phyloP scores from a whole-genome alignment of 116 monocot species.

The Dioscorea cayenensis region DNA sequence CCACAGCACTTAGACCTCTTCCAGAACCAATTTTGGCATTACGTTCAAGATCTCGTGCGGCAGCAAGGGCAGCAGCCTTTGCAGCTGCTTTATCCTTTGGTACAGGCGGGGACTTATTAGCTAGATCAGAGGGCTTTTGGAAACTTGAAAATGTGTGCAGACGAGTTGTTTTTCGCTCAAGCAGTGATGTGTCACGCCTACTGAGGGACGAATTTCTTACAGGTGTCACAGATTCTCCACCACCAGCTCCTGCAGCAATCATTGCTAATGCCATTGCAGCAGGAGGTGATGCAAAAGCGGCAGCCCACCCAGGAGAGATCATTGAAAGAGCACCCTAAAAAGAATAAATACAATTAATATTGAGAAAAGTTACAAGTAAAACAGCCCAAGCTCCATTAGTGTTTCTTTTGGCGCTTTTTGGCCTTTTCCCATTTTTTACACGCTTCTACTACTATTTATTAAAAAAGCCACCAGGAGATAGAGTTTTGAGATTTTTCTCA shows the following conservation, averaged over 20 bases:
- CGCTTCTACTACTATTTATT: too few species aligned
- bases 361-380: too few species aligned
- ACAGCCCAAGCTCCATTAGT: too few species aligned
- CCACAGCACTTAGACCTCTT: conserved; percentile 98
- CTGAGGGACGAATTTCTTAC: conserved; percentile 25
- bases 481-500: too few species aligned
- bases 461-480: too few species aligned
- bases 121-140: conserved; percentile 55
- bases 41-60: conserved; percentile 84
- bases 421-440: too few species aligned
- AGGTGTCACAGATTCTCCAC: conserved; percentile 68
- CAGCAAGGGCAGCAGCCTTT: conserved; percentile 87
- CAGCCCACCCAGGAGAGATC: conserved; percentile 95
- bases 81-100: conserved; percentile 91
- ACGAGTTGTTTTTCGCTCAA: conserved; percentile 54
- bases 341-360: too few species aligned
- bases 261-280: conserved; percentile 98
- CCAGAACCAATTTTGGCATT: conserved; percentile 86
- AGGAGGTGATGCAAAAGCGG: conserved; percentile 98
- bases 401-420: too few species aligned
- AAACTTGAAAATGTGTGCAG: conserved; percentile 79
- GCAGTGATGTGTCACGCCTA: conserved; percentile 65
- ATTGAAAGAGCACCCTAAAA: conserved; percentile 77
- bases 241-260: conserved; percentile 94
- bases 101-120: conserved; percentile 34